Conservation (phyloP, 371 early-diverging fungal genomes). For the Mucor velutinosus region DNA sequence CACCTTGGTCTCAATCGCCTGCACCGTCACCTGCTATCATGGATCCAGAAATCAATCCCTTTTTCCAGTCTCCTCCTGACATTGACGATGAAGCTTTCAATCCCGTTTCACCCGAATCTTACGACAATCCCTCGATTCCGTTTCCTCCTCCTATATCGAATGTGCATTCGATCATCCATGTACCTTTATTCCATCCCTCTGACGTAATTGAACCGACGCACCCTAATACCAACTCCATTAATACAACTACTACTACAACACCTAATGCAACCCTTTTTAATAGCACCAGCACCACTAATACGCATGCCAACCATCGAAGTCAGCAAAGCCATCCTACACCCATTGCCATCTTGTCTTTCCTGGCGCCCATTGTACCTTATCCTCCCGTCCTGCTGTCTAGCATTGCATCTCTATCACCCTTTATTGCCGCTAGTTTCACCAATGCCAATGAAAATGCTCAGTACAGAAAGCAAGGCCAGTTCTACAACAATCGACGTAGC, state of each 20-base stretch:
- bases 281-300: background rate
- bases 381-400: constrained; percentile 54
- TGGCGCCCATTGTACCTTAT: constrained; percentile 63
- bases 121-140: constrained; percentile 34
- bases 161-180: constrained; percentile 60
- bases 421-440: constrained; percentile 52
- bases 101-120: constrained; percentile 52
- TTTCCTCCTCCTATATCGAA: constrained; percentile 50
- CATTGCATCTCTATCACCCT: constrained; percentile 53
- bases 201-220: constrained; percentile 11
- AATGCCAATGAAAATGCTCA: constrained; percentile 37
- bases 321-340: constrained; percentile 45
- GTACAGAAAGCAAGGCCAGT: constrained; percentile 17
- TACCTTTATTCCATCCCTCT: constrained; percentile 54
- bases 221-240: background rate
- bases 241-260: background rate
- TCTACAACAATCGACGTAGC: constrained; percentile 5
- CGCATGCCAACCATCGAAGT: background rate
- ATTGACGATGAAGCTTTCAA: constrained; percentile 69
- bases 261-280: background rate
- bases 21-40: constrained; percentile 64
- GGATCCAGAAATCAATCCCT: constrained; percentile 64
- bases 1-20: constrained; percentile 70
- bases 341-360: constrained; percentile 62
- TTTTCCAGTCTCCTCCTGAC: constrained; percentile 57